Percentiles rank a stretch among this genome's conserved stretches.
phyloP scores from a whole-genome alignment of 78 protist genomes.

The Chrysochromulina parva region DNA sequence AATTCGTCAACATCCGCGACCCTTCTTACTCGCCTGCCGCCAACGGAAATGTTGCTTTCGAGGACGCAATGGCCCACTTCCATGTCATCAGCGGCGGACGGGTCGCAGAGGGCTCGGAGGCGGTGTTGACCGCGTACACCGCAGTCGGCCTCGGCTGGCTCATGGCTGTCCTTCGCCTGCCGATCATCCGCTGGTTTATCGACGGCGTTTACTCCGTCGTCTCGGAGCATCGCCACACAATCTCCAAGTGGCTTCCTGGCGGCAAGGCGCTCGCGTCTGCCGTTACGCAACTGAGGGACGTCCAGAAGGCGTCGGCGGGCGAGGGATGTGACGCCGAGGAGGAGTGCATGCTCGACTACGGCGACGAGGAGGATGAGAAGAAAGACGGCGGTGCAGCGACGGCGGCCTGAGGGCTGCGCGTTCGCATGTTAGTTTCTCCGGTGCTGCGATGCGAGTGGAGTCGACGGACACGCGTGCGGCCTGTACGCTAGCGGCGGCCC shows the following conservation, averaged over 20 bases:
- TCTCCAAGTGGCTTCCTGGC: background rate
- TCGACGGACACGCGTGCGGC: too few species aligned
- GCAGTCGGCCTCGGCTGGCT: constrained; percentile 8
- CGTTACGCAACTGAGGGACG: background rate
- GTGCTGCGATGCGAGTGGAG: too few species aligned
- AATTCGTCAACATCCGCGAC: background rate
- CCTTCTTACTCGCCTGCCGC: background rate
- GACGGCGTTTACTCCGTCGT: background rate
- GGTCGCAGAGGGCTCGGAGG: background rate
- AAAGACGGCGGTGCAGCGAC: too few species aligned
- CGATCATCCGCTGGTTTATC: background rate
- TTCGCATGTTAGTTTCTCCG: too few species aligned
- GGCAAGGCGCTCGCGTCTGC: background rate
- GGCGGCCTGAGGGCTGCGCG: too few species aligned
- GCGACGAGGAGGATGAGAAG: background rate
- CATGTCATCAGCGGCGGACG: background rate
- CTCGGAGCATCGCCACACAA: background rate
- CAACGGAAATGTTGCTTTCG: background rate
- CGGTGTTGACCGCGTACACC: background rate
- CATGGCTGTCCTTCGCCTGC: background rate
- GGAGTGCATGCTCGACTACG: background rate
- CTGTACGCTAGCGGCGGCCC: too few species aligned
- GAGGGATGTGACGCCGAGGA: background rate
- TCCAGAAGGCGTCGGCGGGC: background rate
- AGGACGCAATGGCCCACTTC: background rate